A percentile compares a stretch with the other conserved stretches of the same genome.
Conservation (phyloP, 352 stramenopile species). For the Aphanomyces stellatus region DNA sequence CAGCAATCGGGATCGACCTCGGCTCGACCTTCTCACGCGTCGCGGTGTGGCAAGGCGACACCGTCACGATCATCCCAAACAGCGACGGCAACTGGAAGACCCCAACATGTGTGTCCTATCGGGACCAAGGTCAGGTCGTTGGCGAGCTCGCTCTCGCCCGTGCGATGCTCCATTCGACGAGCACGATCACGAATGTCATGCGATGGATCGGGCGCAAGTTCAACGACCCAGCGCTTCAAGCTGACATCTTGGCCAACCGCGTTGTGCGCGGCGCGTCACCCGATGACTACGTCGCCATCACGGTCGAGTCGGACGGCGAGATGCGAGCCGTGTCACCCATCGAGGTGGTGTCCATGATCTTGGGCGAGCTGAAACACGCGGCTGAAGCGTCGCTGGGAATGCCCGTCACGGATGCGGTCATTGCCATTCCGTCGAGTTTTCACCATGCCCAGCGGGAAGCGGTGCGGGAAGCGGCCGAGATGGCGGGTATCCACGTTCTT, state of each 20-base stretch:
- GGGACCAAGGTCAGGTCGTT: constrained; percentile 89
- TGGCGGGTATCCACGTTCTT: constrained; percentile 90
- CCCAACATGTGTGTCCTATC: constrained; percentile 94
- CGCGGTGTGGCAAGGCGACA: constrained; percentile 96
- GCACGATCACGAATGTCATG: constrained; percentile 97
- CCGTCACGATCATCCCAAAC: constrained; percentile 94
- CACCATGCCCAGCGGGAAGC: constrained; percentile 93
- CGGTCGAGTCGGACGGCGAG: constrained; percentile 77
- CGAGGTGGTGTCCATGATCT: constrained; percentile 81
- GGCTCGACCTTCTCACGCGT: constrained; percentile 97
- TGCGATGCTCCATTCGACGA: constrained; percentile 88
- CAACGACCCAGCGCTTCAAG: constrained; percentile 83
- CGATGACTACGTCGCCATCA: constrained; percentile 67
- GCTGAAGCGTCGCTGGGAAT: constrained; percentile 37
- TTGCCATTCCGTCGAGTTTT: constrained; percentile 96
- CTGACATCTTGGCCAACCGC: constrained; percentile 52
- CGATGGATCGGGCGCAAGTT: constrained; percentile 93
- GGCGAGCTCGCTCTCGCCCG: constrained; percentile 92
- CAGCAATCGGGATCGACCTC: constrained; percentile 95
- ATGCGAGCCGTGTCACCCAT: constrained; percentile 78
- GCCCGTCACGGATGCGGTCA: constrained; percentile 68
- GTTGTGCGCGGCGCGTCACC: constrained; percentile 72
- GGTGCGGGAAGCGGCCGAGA: constrained; percentile 88
- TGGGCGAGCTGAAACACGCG: constrained; percentile 70
- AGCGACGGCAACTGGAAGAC: constrained; percentile 94